Conservation (phyloP, 2,329 filamentous ascomycete genomes). For the Tolypocladium sp. region DNA sequence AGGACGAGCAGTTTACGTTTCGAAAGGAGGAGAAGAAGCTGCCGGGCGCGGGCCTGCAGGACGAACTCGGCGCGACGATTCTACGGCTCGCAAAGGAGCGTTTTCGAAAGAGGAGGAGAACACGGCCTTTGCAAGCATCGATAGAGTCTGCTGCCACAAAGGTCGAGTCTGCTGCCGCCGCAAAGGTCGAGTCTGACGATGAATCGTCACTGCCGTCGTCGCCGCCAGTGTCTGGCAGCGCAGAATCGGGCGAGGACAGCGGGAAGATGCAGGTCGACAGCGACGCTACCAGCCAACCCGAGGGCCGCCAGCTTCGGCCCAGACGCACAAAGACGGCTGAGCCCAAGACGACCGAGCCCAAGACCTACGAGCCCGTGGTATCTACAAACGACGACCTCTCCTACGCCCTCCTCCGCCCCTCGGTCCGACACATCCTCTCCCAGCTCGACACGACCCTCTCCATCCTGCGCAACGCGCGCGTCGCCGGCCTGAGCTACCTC, state of each 20-base stretch:
- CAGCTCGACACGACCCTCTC: conserved; percentile 61
- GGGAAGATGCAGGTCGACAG: neutral
- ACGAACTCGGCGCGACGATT: conserved; percentile 58
- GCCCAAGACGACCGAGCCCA: conserved; percentile 1
- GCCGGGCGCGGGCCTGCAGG: conserved; percentile 57
- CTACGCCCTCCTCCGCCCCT: conserved; percentile 53
- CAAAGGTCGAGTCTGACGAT: neutral
- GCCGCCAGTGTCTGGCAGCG: neutral
- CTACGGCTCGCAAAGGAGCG: conserved; percentile 58
- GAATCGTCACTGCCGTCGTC: conserved; percentile 5
- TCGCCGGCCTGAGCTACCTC: conserved; percentile 32
- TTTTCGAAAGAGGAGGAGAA: conserved; percentile 31
- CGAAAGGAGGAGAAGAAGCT: conserved; percentile 31
- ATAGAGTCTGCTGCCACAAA: conserved; percentile 3
- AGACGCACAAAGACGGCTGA: neutral
- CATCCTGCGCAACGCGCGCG: conserved; percentile 59
- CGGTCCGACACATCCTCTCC: conserved; percentile 59
- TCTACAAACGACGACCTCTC: conserved; percentile 65
- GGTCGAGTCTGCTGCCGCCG: conserved; percentile 2
- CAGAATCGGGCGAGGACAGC: conserved; percentile 1
- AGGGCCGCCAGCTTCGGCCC: neutral
- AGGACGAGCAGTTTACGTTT: conserved; percentile 42
- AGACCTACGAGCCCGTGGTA: conserved; percentile 40
- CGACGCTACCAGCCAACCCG: neutral
- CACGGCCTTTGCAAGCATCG: conserved; percentile 3